Conservation (phyloP, 139 green algal genomes). For the Micractinium sp. region DNA sequence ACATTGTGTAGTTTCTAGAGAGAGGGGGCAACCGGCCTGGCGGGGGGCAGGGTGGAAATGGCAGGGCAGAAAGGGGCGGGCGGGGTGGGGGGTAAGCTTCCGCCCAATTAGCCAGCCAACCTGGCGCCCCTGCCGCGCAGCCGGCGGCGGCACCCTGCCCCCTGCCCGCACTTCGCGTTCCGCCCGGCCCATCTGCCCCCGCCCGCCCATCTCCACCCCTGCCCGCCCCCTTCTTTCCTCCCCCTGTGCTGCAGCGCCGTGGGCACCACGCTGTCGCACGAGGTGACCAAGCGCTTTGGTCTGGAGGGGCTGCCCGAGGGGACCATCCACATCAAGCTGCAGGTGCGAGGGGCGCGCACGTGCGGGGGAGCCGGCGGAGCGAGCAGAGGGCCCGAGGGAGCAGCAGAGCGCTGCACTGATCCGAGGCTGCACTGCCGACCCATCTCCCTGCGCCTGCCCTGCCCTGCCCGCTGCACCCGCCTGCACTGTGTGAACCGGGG, state of each 20-base stretch:
- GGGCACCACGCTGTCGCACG: conserved; percentile 90
- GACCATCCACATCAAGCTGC: conserved; percentile 91
- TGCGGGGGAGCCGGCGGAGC: too few species aligned
- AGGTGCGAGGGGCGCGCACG: neutral
- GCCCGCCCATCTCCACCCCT: neutral
- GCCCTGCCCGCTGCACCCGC: neutral
- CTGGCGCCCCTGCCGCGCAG: neutral
- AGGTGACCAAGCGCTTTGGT: conserved; percentile 88
- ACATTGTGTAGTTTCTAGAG: too few species aligned
- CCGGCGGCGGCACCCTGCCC: neutral
- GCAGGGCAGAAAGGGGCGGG: neutral
- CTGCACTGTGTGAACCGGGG: neutral
- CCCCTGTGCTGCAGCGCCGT: conserved; percentile 66
- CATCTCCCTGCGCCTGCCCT: neutral
- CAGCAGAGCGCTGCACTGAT: neutral
- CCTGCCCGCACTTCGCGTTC: neutral
- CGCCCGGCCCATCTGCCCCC: too few species aligned
- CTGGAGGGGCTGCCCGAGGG: conserved; percentile 79
- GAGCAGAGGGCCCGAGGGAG: too few species aligned
- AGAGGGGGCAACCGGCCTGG: too few species aligned
- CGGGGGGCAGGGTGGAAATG: too few species aligned
- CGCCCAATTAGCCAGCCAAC: too few species aligned
- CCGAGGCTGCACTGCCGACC: neutral
- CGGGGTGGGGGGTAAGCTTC: neutral
- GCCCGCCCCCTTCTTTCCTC: neutral